Percentiles rank a stretch among this genome's conserved stretches.
Conservation (phyloP, 1,284 basidiomycete genomes). For the Afroboletus lepidellus region DNA sequence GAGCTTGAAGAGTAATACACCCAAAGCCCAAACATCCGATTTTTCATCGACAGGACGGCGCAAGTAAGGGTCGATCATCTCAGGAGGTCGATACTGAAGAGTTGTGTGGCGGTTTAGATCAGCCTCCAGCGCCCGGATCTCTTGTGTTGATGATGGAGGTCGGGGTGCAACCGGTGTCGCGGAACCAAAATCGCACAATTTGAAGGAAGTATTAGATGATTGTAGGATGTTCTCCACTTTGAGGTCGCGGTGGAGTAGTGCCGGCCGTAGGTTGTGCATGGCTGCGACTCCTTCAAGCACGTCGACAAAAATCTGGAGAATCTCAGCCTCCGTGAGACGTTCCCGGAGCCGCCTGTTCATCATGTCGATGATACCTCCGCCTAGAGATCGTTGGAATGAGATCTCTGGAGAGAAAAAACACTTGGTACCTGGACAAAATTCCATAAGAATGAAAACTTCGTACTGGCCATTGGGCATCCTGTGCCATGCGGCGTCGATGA, state of each 20-base stretch:
- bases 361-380: constrained; percentile 98
- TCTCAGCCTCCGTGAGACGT: constrained; percentile 91
- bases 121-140: constrained; percentile 84
- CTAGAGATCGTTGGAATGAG: constrained; percentile 39
- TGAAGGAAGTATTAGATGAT: constrained; percentile 75
- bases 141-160: constrained; percentile 72
- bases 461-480: constrained; percentile 78
- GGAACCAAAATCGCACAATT: constrained; percentile 98
- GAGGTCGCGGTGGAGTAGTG: constrained; percentile 94
- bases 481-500: constrained; percentile 93
- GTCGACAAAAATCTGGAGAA: constrained; percentile 96
- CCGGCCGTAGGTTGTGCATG: constrained; percentile 92
- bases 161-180: constrained; percentile 72
- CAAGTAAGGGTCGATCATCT: constrained; percentile 94
- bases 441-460: constrained; percentile 99
- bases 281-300: constrained; percentile 91
- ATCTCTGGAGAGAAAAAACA: constrained; percentile 2
- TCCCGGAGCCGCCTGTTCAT: constrained; percentile 96
- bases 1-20: constrained; percentile 87
- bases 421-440: constrained; percentile 75
- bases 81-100: constrained; percentile 93
- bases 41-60: constrained; percentile 87
- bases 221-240: constrained; percentile 99
- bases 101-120: constrained; percentile 96
- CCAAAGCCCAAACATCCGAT: constrained; percentile 97